Percentiles rank a stretch among this genome's conserved stretches.
Conservation (phyloP, 2,329 filamentous ascomycete genomes). For the Ophiostoma piceae region DNA sequence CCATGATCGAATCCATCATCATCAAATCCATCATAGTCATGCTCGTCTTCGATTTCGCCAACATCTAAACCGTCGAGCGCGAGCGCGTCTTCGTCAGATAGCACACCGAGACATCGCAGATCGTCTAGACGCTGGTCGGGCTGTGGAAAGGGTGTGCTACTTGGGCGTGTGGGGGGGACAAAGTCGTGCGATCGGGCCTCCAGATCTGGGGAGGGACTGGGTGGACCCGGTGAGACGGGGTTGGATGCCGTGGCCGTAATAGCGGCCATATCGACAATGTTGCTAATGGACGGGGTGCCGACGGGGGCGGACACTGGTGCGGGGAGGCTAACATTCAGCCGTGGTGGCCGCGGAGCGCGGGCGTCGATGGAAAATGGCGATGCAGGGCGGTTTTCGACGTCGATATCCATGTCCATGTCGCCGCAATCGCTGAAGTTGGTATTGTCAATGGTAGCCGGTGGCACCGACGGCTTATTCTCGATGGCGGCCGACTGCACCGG, state of each 20-base stretch:
- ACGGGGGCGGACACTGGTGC: conserved; percentile 30
- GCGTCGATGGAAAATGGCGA: conserved; percentile 27
- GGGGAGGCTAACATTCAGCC: conserved; percentile 25
- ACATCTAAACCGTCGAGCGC: background rate
- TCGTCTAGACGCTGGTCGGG: conserved; percentile 46
- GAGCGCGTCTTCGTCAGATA: conserved; percentile 26
- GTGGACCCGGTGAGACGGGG: conserved; percentile 50
- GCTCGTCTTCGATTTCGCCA: background rate
- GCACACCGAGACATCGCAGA: conserved; percentile 39
- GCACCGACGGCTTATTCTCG: conserved; percentile 1
- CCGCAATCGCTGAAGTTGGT: background rate
- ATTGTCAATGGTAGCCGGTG: background rate
- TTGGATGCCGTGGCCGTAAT: conserved; percentile 48
- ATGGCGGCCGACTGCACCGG: background rate
- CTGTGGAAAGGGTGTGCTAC: conserved; percentile 56
- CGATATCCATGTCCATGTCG: background rate
- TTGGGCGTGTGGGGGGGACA: conserved; percentile 49
- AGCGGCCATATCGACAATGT: conserved; percentile 41
- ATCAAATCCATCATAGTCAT: background rate
- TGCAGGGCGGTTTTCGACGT: conserved; percentile 7
- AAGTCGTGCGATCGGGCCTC: conserved; percentile 45
- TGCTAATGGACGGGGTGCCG: conserved; percentile 32
- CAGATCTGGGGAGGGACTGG: conserved; percentile 45
- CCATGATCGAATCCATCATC: background rate
- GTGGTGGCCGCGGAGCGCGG: conserved; percentile 25